Evolutionary conservation across 345 rosid species (phyloP), one percentile per base, ranked within the genome.

Genomic region (Fremontodendron californicum): DNA sequence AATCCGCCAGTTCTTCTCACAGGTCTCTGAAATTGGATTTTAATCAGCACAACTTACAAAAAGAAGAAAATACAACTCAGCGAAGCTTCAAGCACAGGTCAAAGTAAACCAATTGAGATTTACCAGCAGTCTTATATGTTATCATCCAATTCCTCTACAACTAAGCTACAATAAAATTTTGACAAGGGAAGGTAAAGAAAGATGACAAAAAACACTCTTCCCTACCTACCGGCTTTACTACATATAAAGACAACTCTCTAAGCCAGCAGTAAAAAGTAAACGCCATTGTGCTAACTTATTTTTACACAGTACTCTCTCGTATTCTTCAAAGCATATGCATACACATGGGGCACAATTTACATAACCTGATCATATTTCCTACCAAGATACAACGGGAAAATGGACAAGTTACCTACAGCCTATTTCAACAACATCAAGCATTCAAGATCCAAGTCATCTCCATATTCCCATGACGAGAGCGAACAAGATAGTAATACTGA

Each of bases 381-480:
- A 43, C 60, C 60, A 58, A 27, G 64, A 58, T 12, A 27, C 64
- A 69, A 31, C 3, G 39, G 6, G 55, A 27, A 16, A 68, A 29
- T 4, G 39, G 57, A 25, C 15, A 27, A 67, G 35, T 52, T 27
- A 69, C n/a, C 35, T 45, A 40, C 10, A 13, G 39, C 39, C 23
- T 46, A 11, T 46, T 43, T 23, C 37, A 13, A 68, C 58, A 48
- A 27, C 25, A 45, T 29, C 58, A 16, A 9, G 67, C 42, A 46
- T 21, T 78, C 78, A 39, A 6, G 11, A 73, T 58, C 45, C 5
- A 21, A 54, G 71, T 43, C 63, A 54, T 69, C 63, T 63, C 73
- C 83, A 63, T 16, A 67, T 65, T 33, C 85, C 86, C n/a, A 76
- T 23, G 21, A 70, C 27, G 3, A 52, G 78, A n/a, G 73, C 9